Evolutionary conservation across 73 alveolate genomes (phyloP), one percentile per base, ranked within the genome.

Genomic region (Symbiodinium natans): DNA sequence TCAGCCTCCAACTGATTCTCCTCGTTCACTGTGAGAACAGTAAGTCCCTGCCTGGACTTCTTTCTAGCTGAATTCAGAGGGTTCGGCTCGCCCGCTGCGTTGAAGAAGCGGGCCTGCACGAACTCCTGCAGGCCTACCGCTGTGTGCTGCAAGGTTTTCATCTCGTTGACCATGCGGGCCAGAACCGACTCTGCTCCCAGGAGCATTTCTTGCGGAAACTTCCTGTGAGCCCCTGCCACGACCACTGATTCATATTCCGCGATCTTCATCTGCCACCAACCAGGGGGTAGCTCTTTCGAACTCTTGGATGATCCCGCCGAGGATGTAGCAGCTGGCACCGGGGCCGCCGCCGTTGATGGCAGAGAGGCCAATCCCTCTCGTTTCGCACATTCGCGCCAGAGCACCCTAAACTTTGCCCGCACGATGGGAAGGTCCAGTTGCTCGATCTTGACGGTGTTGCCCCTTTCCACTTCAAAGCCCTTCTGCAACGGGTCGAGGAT

Each of bases 91-190:
- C 83, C 83, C 23, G 41, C 83, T 6, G 83, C 39, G 21, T 71
- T 71, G 83, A 71, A 71, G 83, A 71, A 71, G 39, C 83, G 83
- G 42, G 83, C 83, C 83, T 71, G 83, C 42, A 71, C 83, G 41
- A 71, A 6, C 41, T 71, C 83, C 23, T 71, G 83, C 83, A 71
- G 23, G 39, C 83, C 83, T 7, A 71, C 42, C 17, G 83, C 83
- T 19, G 83, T 71, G 5, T 71, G 83, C 83, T 27, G 39, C 83
- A n/a, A 3, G 23, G 83, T 71, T 41, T 71, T 71, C 42, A 31
- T 31, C 41, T 71, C 83, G 83, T n/a, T 3, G 41, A 71, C 83
- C 83, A 71, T 4, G 8, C 83, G 8, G 15, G 42, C 83, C 41
- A 71, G 41, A 17, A 71, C 21, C 40, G 83, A 27, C 83, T 71